Conservation (phyloP, 2,329 filamentous ascomycete species). For the Epichloe hybrida region DNA sequence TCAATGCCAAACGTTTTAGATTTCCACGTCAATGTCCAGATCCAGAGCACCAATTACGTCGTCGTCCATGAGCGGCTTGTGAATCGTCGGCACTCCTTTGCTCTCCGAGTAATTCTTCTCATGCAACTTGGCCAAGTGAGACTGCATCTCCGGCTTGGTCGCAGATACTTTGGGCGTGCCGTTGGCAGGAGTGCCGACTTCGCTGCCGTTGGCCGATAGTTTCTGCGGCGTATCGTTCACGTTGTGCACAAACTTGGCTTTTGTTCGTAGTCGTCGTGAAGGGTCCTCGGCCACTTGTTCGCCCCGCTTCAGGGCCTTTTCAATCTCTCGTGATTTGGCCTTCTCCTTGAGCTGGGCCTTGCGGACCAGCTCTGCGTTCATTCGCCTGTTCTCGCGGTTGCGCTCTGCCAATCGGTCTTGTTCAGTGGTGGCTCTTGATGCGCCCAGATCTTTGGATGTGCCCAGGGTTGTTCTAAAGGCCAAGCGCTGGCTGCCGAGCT, state of each 20-base stretch:
- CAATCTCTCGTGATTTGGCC: conserved; percentile 44
- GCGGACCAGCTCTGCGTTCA: conserved; percentile 81
- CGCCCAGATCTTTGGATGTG: conserved; percentile 35
- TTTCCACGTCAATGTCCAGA: conserved; percentile 82
- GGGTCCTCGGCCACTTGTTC: conserved; percentile 46
- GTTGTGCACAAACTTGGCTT: conserved; percentile 55
- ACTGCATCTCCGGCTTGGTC: conserved; percentile 29
- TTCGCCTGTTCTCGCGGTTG: conserved; percentile 71
- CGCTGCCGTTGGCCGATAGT: conserved; percentile 33
- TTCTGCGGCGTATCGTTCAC: conserved; percentile 36
- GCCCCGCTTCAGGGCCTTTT: conserved; percentile 47
- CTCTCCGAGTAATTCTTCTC: conserved; percentile 40
- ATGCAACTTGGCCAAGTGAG: conserved; percentile 40
- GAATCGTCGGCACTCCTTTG: conserved; percentile 52
- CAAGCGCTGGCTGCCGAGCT: conserved; percentile 53
- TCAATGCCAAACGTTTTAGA: conserved; percentile 27
- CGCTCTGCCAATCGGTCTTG: conserved; percentile 73
- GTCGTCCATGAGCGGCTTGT: conserved; percentile 74
- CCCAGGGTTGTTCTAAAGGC: conserved; percentile 57
- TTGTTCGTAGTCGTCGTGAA: conserved; percentile 50
- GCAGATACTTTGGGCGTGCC: conserved; percentile 36
- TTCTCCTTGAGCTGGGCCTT: conserved; percentile 78
- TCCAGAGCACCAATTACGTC: conserved; percentile 86
- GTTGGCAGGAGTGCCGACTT: conserved; percentile 37
- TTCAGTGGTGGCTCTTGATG: conserved; percentile 42